Conservation (phyloP, 805 yeast genomes). For the Candida manassasensis region DNA sequence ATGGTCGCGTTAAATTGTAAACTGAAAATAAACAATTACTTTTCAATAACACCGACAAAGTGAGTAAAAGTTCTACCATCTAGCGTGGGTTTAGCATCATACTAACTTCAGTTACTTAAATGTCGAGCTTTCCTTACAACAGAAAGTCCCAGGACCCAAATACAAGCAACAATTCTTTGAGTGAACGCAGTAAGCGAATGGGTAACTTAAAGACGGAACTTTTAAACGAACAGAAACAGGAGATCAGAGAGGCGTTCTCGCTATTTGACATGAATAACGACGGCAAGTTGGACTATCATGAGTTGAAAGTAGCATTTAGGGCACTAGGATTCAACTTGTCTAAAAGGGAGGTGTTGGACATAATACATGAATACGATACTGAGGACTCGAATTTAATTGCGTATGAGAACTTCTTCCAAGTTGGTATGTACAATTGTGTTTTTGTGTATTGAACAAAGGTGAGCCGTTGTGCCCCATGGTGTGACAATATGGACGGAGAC, state of each 20-base stretch:
- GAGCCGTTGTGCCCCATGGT: no score
- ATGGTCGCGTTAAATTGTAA: no score
- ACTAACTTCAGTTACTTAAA: no score
- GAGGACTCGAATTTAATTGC: constrained; percentile 69
- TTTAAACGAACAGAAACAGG: constrained; percentile 83
- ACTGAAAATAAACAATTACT: no score
- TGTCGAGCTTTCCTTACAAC: constrained; percentile 1
- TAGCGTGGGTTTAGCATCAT: no score
- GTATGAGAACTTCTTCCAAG: constrained; percentile 76
- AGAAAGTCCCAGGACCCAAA: constrained; percentile 2
- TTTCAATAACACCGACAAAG: no score
- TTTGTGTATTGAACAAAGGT: neutral
- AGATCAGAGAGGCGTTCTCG: constrained; percentile 86
- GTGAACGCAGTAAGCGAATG: constrained; percentile 11
- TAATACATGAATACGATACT: constrained; percentile 76
- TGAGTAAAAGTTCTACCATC: no score
- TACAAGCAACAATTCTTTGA: constrained; percentile 3
- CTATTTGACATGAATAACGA: constrained; percentile 91
- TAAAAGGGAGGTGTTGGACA: constrained; percentile 67
- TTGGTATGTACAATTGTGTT: constrained; percentile 46
- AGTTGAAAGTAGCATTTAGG: constrained; percentile 85
- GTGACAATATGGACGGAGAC: no score
- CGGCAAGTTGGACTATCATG: constrained; percentile 88
- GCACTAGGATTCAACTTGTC: constrained; percentile 88
- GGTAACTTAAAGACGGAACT: constrained; percentile 60